Evolutionary conservation across 306 rosid genomes (phyloP), one percentile per base, ranked within the genome.

Genomic region (Inga oerstediana): DNA sequence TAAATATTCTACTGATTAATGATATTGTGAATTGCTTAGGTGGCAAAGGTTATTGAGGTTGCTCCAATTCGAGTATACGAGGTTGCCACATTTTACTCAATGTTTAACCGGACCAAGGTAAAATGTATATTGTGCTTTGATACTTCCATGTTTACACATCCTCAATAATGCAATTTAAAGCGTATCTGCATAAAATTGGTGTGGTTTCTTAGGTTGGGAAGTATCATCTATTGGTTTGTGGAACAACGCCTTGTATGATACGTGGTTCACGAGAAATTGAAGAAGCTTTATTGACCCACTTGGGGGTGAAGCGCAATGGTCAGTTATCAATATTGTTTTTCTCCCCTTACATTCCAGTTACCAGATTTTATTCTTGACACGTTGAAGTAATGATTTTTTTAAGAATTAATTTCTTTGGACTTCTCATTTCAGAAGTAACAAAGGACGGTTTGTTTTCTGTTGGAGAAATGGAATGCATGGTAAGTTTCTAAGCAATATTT

Each of bases 401-500:
- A 69, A 82, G 76, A 78, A 68, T 84, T 77, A 75, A 76, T 75
- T 71, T 87, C 43, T 58, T 76, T 61, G 70, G 62, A 48, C 82
- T 83, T 45, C 76, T 75, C 39, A 84, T 88, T 78, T 81, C 99
- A 96, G 98, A 96, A 90, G 97, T 96, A 84, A 96, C 99, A 48
- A 84, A 90, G 89, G 99, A 96, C 87, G 99, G 99, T 83, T 88
- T 96, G 84, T 96, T 96, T 82, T 96, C 99, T 62, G 98, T 96
- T 79, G 99, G 99, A 81, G 99, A 96, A 89, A 96, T 93, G 99
- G 99, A 94, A 90, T 96, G 99, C 91, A 96, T 96, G 99, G 99
- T 96, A 80, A 89, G 94, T 82, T 80, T 82, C 85, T 35, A 3
- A 35, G 24, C 45, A 67, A 67, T 78, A 52, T 41, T 46, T 67